Base-by-base conservation (phyloP, 176 grass and related monocot genomes). In the Paspalum vaginatum region DNA sequence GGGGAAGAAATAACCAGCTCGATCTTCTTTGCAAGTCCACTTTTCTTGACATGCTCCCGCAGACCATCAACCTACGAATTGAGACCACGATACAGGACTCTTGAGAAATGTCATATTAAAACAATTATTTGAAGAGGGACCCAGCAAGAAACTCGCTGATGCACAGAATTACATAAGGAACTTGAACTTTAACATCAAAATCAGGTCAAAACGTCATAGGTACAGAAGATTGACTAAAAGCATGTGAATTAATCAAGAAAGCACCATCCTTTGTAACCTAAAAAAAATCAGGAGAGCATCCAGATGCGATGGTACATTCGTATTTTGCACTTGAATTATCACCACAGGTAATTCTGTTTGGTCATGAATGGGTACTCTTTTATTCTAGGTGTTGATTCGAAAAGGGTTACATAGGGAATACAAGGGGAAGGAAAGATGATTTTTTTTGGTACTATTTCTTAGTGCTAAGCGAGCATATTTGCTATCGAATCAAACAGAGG, bases 1-100 rank as follows among this genome's bases (percentile, higher is more conserved):
- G 64, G 27, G 55, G 96, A 98, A 81, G 79, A 86, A 73, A 98
- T 86, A 75, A 98, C 92, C 79, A 98, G 75, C 20, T 98, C 92
- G n/a, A 98, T 75, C 71, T 83, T 95, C 55, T 80, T 49, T 45
- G 81, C 78, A 54, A 98, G 84, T 20, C 90, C 92, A 40, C 26
- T 87, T 61, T 71, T 84, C 79, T 87, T 90, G 32, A 93, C 90
- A 20, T 95, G 90, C 12, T 87, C 88, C 66, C 82, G 88, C 20
- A 88, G 80, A 81, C 81, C 75, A 68, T 89, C 73, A 76, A 98
- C 92, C 95, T 98, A 79, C 12, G 82, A 77, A 37, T 11, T 68
- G 51, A 51, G 32, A 51, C 9, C 20, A 41, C 0, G 22, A 82
- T 50, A 27, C 42, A 78, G 61, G 44, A 20, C 74, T 14, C 65